phyloP scores from a whole-genome alignment of 495 filamentous ascomycete genomes.

The Lasiosphaeria ovina region DNA sequence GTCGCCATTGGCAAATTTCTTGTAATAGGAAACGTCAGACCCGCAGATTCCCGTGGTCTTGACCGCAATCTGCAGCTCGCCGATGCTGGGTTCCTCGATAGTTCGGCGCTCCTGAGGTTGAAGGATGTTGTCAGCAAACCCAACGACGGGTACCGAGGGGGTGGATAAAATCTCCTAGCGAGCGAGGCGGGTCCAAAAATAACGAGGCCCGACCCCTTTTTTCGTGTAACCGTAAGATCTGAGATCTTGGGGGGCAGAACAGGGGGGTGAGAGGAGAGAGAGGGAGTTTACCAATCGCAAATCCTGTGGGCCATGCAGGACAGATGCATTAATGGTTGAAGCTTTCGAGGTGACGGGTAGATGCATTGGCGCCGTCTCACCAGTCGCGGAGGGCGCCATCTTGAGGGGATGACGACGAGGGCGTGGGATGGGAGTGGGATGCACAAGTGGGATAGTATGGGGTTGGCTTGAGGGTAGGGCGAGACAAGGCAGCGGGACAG shows the following conservation, averaged over 20 bases:
- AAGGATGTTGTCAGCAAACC: conserved; percentile 14
- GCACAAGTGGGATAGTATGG: conserved; percentile 26
- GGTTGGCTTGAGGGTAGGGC: conserved; percentile 17
- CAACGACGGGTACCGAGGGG: conserved; percentile 8
- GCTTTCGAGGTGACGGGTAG: conserved; percentile 41
- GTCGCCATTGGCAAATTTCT: conserved; percentile 79
- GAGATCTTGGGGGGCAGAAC: conserved; percentile 14
- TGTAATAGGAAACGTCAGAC: conserved; percentile 83
- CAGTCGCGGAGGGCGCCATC: conserved; percentile 48
- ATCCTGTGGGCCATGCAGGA: conserved; percentile 51
- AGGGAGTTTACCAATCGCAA: conserved; percentile 46
- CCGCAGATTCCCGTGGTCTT: conserved; percentile 78
- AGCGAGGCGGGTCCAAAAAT: conserved; percentile 20
- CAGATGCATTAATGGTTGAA: conserved; percentile 48
- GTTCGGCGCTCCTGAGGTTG: conserved; percentile 42
- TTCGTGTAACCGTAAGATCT: conserved; percentile 30
- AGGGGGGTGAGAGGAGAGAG: conserved; percentile 12
- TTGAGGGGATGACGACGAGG: conserved; percentile 29
- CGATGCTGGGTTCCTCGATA: conserved; percentile 45
- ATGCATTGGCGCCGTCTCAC: conserved; percentile 43
- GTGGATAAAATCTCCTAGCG: conserved; percentile 19
- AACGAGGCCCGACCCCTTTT: conserved; percentile 13
- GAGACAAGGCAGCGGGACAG: conserved; percentile 16
- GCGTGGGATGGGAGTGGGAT: conserved; percentile 36
- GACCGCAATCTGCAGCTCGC: conserved; percentile 71